A percentile compares a stretch with the other conserved stretches of the same genome.
Conservation (phyloP, 805 yeast genomes). For the Sugiyamaella smithiae region DNA sequence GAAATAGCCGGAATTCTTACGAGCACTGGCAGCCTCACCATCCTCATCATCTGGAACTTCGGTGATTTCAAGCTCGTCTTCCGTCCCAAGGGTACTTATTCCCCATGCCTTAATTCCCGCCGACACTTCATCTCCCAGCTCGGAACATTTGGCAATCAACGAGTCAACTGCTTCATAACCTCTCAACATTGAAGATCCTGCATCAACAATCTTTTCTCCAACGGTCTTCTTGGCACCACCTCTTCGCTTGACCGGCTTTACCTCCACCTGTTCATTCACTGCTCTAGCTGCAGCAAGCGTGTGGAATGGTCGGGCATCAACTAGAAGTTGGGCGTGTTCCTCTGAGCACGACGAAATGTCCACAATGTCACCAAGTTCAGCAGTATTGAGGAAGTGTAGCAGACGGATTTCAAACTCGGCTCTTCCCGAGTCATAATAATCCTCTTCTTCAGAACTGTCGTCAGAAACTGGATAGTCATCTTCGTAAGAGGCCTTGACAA, state of each 20-base stretch:
- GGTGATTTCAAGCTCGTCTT: constrained; percentile 65
- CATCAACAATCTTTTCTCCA: constrained; percentile 74
- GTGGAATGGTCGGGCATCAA: constrained; percentile 67
- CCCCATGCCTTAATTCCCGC: constrained; percentile 85
- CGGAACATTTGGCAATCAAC: constrained; percentile 78
- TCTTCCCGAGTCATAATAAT: constrained; percentile 44
- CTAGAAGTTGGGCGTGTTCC: constrained; percentile 58
- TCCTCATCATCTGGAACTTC: constrained; percentile 42
- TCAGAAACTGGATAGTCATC: constrained; percentile 17
- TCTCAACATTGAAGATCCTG: constrained; percentile 59
- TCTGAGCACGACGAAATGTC: constrained; percentile 76
- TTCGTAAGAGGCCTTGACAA: constrained; percentile 7
- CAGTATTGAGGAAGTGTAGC: constrained; percentile 73
- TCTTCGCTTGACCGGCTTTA: constrained; percentile 33
- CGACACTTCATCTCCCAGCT: constrained; percentile 68
- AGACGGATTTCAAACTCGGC: constrained; percentile 60
- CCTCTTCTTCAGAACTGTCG: constrained; percentile 42
- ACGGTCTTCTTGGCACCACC: constrained; percentile 51
- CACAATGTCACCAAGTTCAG: constrained; percentile 68
- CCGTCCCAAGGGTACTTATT: constrained; percentile 59
- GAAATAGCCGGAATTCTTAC: constrained; percentile 39
- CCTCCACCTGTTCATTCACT: constrained; percentile 47
- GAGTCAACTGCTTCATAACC: constrained; percentile 96
- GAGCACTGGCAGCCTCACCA: constrained; percentile 30
- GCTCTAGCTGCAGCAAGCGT: constrained; percentile 58